Evolutionary conservation across 1,284 basidiomycete genomes (phyloP).

Genomic region (Thecaphora thlaspeos): DNA sequence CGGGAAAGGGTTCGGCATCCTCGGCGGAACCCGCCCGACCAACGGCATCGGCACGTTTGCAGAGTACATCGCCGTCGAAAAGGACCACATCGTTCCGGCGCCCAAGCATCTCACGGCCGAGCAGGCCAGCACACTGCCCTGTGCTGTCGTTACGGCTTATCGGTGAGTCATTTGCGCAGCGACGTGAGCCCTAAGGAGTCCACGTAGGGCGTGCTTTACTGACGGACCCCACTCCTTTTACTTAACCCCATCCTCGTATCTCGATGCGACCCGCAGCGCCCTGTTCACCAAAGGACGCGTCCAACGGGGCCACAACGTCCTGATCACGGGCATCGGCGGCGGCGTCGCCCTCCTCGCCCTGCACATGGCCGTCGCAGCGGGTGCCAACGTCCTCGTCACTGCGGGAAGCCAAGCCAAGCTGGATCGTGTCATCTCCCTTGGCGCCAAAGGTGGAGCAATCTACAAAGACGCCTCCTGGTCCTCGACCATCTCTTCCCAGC

Average conservation of each 20-base stretch:
- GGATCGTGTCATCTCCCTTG: conserved; percentile 67
- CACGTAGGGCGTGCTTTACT: too few relatives aligned
- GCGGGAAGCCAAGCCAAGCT: conserved; percentile 73
- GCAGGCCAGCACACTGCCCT: conserved; percentile 73
- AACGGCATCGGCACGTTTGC: conserved; percentile 68
- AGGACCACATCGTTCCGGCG: conserved; percentile 68
- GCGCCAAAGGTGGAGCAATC: conserved; percentile 74
- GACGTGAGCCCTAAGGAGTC: not conserved
- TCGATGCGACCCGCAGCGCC: too few relatives aligned
- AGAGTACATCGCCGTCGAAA: conserved; percentile 73
- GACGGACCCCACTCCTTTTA: too few relatives aligned
- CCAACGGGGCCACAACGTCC: conserved; percentile 68
- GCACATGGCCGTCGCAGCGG: conserved; percentile 73
- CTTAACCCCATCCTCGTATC: too few relatives aligned
- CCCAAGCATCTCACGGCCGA: conserved; percentile 71
- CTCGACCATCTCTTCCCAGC: conserved; percentile 62
- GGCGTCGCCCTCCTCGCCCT: conserved; percentile 77
- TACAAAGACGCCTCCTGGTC: conserved; percentile 77
- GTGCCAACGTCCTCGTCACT: conserved; percentile 80
- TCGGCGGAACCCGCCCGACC: conserved; percentile 42
- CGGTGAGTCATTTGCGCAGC: too few relatives aligned
- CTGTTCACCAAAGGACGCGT: conserved; percentile 70
- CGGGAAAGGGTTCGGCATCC: conserved; percentile 50
- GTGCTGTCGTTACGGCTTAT: conserved; percentile 78
- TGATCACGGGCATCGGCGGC: conserved; percentile 66